Conservation (phyloP, 768 basidiomycete genomes). For the Favolaschia claudopus region DNA sequence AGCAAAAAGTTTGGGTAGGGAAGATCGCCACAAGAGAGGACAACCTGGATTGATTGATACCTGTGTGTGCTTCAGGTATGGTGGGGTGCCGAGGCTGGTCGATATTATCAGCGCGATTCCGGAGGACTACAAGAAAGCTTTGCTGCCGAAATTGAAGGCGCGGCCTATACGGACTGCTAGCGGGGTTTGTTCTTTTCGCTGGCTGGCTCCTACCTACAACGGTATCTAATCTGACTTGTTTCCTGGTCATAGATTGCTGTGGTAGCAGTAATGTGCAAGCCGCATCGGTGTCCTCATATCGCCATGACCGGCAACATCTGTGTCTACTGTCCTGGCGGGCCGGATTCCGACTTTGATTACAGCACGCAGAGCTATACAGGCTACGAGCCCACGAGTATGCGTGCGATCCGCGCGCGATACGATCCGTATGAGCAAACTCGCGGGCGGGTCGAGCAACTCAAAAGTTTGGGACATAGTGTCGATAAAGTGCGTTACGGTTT, state of each 20-base stretch:
- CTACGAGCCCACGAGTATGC: constrained; percentile 98
- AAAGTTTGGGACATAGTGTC: constrained; percentile 94
- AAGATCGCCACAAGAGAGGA: too few relatives aligned
- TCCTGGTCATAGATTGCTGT: constrained; percentile 90
- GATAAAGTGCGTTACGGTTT: constrained; percentile 78
- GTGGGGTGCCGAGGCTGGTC: constrained; percentile 90
- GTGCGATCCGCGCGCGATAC: constrained; percentile 92
- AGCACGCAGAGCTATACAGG: constrained; percentile 97
- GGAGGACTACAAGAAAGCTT: constrained; percentile 92
- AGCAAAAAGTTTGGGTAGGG: constrained; percentile 92
- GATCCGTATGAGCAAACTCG: constrained; percentile 98
- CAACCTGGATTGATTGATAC: too few relatives aligned
- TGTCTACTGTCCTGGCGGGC: constrained; percentile 98
- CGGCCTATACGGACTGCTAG: constrained; percentile 96
- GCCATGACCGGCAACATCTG: constrained; percentile 99
- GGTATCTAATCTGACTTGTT: not conserved
- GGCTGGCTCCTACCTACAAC: not conserved
- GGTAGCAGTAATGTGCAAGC: constrained; percentile 99
- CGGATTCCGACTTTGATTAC: constrained; percentile 99
- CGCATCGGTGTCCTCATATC: constrained; percentile 98
- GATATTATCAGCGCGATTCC: constrained; percentile 99
- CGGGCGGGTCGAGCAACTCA: constrained; percentile 94
- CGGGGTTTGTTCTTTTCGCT: constrained; percentile 65
- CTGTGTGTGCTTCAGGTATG: too few relatives aligned
- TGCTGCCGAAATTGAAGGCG: constrained; percentile 89